phyloP scores from a whole-genome alignment of 768 basidiomycete species.

The Paxillus rubicundulus region DNA sequence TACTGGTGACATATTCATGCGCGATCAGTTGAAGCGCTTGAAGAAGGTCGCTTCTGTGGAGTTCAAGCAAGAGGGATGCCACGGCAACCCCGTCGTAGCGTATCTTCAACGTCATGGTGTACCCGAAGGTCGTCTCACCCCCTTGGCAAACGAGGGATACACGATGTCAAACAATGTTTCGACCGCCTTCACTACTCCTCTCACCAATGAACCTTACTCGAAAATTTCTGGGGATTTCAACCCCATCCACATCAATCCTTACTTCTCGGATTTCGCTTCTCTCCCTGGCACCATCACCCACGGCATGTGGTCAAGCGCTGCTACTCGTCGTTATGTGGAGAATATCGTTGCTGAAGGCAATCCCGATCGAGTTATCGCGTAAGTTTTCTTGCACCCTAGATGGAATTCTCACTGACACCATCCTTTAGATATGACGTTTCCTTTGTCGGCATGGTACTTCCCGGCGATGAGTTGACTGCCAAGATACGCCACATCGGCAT shows the following conservation, averaged over 20 bases:
- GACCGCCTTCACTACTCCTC: slow-evolving; percentile 75
- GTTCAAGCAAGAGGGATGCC: slow-evolving; percentile 81
- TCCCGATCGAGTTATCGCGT: slow-evolving; percentile 88
- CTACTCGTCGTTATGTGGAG: slow-evolving; percentile 89
- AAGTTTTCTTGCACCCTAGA: slow-evolving; percentile 34
- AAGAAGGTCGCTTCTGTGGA: slow-evolving; percentile 87
- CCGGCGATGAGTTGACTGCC: slow-evolving; percentile 82
- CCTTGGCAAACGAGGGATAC: slow-evolving; percentile 86
- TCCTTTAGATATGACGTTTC: slow-evolving; percentile 76
- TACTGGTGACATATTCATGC: slow-evolving; percentile 80
- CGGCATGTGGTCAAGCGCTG: slow-evolving; percentile 95
- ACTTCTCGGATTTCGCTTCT: slow-evolving; percentile 91
- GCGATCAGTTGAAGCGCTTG: slow-evolving; percentile 83
- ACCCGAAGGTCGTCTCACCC: slow-evolving; percentile 70
- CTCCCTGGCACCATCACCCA: slow-evolving; percentile 97
- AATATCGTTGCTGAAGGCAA: slow-evolving; percentile 90
- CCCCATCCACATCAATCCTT: slow-evolving; percentile 97
- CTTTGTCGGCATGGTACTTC: slow-evolving; percentile 98
- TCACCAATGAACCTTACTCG: slow-evolving; percentile 95
- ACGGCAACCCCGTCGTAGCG: slow-evolving; percentile 90
- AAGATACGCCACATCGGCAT: slow-evolving; percentile 88
- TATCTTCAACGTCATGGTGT: slow-evolving; percentile 91
- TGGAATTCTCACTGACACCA: slow-evolving; percentile 1
- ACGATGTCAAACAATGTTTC: slow-evolving; percentile 64
- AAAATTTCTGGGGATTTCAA: slow-evolving; percentile 97